Evolutionary conservation across 2,329 filamentous ascomycete species (phyloP).

Genomic region (Pseudogymnoascus sp.): DNA sequence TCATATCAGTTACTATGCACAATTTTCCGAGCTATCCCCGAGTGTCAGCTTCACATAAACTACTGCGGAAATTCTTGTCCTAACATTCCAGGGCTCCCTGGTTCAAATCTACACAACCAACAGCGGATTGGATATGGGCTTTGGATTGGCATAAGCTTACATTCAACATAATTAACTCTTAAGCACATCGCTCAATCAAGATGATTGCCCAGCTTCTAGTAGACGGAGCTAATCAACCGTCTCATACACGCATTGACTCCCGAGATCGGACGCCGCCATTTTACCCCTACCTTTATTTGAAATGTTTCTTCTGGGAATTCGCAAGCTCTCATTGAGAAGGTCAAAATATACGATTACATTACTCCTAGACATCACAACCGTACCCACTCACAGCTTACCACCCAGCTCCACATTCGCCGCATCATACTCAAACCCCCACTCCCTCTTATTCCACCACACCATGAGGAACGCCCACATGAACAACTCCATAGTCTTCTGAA

Average conservation of each 20-base stretch:
- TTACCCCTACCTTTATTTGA: neutral
- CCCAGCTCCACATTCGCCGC: neutral
- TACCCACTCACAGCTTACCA: neutral
- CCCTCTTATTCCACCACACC: neutral
- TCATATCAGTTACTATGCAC: neutral
- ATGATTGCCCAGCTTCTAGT: neutral
- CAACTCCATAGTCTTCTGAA: constrained; percentile 22
- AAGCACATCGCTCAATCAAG: neutral
- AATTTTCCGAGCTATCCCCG: neutral
- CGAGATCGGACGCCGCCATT: neutral
- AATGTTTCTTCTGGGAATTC: neutral
- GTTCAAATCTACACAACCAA: neutral
- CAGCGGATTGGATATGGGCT: constrained; percentile 14
- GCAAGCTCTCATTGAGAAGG: neutral
- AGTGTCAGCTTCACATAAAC: neutral
- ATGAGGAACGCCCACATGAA: constrained; percentile 22
- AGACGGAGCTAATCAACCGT: constrained; percentile 10
- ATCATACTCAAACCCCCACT: neutral
- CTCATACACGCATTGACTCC: neutral
- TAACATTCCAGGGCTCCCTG: neutral
- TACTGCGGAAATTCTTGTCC: neutral
- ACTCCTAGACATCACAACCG: neutral
- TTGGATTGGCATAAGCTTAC: constrained; percentile 24
- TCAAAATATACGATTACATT: neutral
- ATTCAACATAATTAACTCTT: constrained; percentile 29